A percentile compares a stretch with the other conserved stretches of the same genome.
These are phyloP conservation scores for Cytospora piceicola DNA, from an alignment of 2,329 filamentous ascomycete genomes.

Conservation along the genomic window DNA sequence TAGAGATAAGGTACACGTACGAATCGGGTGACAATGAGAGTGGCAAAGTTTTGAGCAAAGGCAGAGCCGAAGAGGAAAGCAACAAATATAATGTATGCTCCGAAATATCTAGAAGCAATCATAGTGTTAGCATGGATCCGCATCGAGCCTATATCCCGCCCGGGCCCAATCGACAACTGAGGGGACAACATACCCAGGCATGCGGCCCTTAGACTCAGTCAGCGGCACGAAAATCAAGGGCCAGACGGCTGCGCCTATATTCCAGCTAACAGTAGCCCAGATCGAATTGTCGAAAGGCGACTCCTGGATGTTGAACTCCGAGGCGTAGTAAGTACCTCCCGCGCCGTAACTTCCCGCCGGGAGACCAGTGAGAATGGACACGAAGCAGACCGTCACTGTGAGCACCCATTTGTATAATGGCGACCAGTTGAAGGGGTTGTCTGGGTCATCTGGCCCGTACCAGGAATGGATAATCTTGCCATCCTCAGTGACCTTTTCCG, in stretches of 20 bases:
- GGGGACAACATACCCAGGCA: constrained; percentile 22
- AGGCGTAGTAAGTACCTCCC: constrained; percentile 17
- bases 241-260: constrained; percentile 27
- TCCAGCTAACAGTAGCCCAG: constrained; percentile 29
- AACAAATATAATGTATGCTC: constrained; percentile 27
- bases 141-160: background rate
- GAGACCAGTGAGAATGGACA: constrained; percentile 23
- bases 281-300: constrained; percentile 28
- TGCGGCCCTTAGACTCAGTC: constrained; percentile 24
- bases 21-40: constrained; percentile 22
- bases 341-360: constrained; percentile 26
- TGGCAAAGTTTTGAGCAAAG: constrained; percentile 26
- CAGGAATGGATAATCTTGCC: constrained; percentile 51
- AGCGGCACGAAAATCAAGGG: constrained; percentile 26
- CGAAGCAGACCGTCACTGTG: constrained; percentile 25
- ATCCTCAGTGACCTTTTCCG: constrained; percentile 32
- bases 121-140: background rate
- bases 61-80: constrained; percentile 26
- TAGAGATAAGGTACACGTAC: constrained; percentile 5
- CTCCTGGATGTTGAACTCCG: constrained; percentile 21
- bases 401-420: constrained; percentile 48
- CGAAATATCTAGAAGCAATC: constrained; percentile 12
- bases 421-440: constrained; percentile 59
- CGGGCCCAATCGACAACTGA: background rate
- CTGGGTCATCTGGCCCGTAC: constrained; percentile 50